Conservation (phyloP, 805 yeast genomes). For the Zygotorulaspora chibaensis region DNA sequence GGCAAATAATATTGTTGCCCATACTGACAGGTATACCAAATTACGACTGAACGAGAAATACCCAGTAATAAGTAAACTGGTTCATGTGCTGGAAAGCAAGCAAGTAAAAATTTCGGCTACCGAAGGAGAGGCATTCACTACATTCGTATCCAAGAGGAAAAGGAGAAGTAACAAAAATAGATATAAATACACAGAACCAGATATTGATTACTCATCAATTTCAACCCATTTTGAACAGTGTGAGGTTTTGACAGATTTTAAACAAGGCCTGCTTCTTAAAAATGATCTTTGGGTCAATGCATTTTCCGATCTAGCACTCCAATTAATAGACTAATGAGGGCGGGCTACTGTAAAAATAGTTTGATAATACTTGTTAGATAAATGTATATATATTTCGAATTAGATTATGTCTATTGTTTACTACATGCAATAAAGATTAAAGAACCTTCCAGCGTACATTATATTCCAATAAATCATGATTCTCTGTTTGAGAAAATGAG, state of each 20-base stretch:
- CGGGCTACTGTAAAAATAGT: neutral
- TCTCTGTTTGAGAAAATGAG: neutral
- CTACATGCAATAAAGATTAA: constrained; percentile 2
- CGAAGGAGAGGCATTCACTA: constrained; percentile 20
- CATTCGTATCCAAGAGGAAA: constrained; percentile 19
- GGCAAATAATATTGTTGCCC: constrained; percentile 50
- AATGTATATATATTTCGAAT: constrained; percentile 1
- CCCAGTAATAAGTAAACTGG: constrained; percentile 42
- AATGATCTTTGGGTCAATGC: constrained; percentile 45
- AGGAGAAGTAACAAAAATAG: constrained; percentile 20
- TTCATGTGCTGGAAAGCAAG: constrained; percentile 12
- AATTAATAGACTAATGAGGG: constrained; percentile 23
- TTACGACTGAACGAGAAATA: constrained; percentile 41
- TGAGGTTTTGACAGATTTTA: constrained; percentile 22
- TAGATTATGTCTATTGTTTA: constrained; percentile 3
- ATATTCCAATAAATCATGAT: neutral
- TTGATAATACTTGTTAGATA: neutral
- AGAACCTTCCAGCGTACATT: constrained; percentile 1
- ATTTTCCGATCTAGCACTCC: constrained; percentile 50
- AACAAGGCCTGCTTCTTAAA: constrained; percentile 20
- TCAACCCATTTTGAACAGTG: constrained; percentile 21
- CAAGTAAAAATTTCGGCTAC: neutral
- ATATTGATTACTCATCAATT: constrained; percentile 22
- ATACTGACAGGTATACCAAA: constrained; percentile 50
- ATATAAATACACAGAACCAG: constrained; percentile 14